Percentiles rank a stretch among this genome's conserved stretches.
phyloP scores from a whole-genome alignment of 164 flowering plant genomes.

The Sedum album region DNA sequence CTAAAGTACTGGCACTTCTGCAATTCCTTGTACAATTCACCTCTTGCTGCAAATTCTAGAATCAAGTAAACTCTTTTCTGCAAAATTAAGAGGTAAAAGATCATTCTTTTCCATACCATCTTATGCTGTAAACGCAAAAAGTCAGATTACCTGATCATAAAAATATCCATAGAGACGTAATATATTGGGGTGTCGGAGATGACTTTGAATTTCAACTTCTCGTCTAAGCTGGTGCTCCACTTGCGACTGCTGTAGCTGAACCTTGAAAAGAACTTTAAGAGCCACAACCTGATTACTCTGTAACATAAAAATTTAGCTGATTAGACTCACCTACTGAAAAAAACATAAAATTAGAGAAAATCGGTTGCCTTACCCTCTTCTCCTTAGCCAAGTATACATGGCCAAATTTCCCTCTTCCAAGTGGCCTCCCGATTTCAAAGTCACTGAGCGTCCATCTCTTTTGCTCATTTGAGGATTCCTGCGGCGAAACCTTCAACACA shows the following conservation, averaged over 20 bases:
- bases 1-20: background rate
- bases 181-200: background rate
- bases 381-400: background rate
- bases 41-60: background rate
- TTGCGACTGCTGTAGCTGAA: background rate
- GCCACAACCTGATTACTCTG: constrained; percentile 1
- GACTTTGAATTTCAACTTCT: background rate
- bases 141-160: background rate
- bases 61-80: background rate
- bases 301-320: background rate
- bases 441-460: background rate
- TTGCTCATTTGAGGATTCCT: background rate
- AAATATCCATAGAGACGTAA: background rate
- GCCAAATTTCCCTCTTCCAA: background rate
- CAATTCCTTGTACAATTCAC: background rate
- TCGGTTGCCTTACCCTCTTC: background rate
- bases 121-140: background rate
- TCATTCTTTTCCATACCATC: background rate
- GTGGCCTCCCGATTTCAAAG: background rate
- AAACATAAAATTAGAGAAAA: background rate
- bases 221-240: background rate
- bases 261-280: background rate
- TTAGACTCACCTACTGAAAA: background rate
- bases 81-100: background rate
- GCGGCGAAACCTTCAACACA: background rate